phyloP scores from a whole-genome alignment of 2,329 filamentous ascomycete species.

The Penicillium sp. region DNA sequence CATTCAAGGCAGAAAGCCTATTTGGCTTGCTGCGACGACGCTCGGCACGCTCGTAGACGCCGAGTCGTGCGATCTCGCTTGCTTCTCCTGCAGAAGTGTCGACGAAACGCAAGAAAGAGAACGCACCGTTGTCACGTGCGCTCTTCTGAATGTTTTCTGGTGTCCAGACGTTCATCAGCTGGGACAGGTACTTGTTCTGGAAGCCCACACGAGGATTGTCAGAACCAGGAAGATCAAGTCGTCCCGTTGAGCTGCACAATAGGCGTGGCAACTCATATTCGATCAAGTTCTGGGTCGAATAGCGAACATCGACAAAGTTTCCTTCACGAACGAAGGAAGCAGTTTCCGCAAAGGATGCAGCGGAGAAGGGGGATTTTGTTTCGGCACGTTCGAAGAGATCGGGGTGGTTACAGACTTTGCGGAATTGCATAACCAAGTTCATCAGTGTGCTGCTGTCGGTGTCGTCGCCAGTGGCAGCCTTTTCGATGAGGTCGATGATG shows the following conservation, averaged over 20 bases:
- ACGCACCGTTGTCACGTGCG: constrained; percentile 61
- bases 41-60: constrained; percentile 72
- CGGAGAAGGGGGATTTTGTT: constrained; percentile 79
- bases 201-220: constrained; percentile 78
- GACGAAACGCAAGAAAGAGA: constrained; percentile 88
- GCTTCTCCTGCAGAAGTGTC: constrained; percentile 74
- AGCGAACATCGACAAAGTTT: constrained; percentile 72
- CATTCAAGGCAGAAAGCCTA: constrained; percentile 64
- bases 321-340: constrained; percentile 93
- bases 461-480: constrained; percentile 90
- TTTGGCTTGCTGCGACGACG: constrained; percentile 54
- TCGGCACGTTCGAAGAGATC: constrained; percentile 95
- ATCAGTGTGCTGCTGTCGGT: constrained; percentile 93
- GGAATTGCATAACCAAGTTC: constrained; percentile 99
- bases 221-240: constrained; percentile 69
- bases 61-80: constrained; percentile 66
- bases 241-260: constrained; percentile 77
- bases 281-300: constrained; percentile 83
- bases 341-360: constrained; percentile 88
- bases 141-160: constrained; percentile 73
- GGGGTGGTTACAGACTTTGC: constrained; percentile 98
- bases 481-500: constrained; percentile 97
- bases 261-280: constrained; percentile 80
- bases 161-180: constrained; percentile 88
- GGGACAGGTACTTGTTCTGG: constrained; percentile 70